Evolutionary conservation across 345 rosid genomes (phyloP).

Genomic region (Lumnitzera racemosa): DNA sequence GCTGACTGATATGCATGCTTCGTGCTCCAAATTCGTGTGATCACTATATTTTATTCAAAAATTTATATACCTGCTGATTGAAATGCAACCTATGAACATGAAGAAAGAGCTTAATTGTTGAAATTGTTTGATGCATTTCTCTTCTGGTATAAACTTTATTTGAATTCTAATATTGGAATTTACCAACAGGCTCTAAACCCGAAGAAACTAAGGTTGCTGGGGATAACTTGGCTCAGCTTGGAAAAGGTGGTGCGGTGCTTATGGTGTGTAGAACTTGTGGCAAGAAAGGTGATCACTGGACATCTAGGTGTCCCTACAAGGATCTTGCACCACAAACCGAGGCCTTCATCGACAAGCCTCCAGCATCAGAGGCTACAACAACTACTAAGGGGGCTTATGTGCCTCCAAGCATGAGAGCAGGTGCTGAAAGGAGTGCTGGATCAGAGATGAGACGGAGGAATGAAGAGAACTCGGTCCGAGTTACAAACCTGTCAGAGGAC

Average conservation of each 20-base stretch:
- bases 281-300: constrained; percentile 96
- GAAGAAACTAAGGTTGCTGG: constrained; percentile 58
- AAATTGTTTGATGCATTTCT: no score
- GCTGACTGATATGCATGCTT: no score
- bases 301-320: constrained; percentile 80
- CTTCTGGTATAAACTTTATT: no score
- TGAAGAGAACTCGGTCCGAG: constrained; percentile 86
- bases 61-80: no score
- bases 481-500: constrained; percentile 81
- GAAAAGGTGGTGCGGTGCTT: constrained; percentile 71
- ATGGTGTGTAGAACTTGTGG: constrained; percentile 86
- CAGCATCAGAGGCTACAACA: constrained; percentile 36
- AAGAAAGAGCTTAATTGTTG: no score
- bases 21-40: no score
- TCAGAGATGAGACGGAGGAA: constrained; percentile 89
- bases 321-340: constrained; percentile 63
- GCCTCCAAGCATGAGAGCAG: constrained; percentile 72
- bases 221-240: constrained; percentile 57
- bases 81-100: no score
- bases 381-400: constrained; percentile 54
- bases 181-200: constrained; percentile 45
- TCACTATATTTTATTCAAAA: no score
- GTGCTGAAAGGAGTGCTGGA: constrained; percentile 58
- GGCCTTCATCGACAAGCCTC: constrained; percentile 52
- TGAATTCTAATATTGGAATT: not conserved